Base-by-base conservation (phyloP, 2,329 filamentous ascomycete species). In the Hypoxylon sp. region DNA sequence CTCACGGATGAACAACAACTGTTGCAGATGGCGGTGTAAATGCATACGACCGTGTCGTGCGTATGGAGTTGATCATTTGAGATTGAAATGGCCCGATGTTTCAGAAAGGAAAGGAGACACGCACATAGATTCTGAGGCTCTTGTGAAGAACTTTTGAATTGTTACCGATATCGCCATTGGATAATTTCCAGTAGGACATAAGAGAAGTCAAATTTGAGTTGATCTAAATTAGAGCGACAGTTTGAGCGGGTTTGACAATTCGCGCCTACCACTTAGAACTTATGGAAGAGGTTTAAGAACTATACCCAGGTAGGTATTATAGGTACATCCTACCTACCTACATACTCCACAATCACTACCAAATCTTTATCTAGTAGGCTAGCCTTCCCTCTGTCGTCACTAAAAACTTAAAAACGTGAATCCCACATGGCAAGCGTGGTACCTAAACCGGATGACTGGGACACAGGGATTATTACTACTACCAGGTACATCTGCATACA, bases 171-270 rank as follows among this genome's bases (percentile, higher is more conserved):
- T 8, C n/a, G 9, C 14, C 13, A 5, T 50, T 37, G 14, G 29
- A 48, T 37, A 24, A 24, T 37, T 37, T 47, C 17, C 17, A 48
- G 26, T 57, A n/a, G 3, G 37, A 17, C 14, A 35, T 57, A 17
- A 5, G 26, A 48, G 54, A 37, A 37, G 55, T 58, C 33, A 11
- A 58, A 50, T 50, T 58, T 58, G 44, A 50, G 55, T 58, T 58
- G 39, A 47, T 11, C 39, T 47, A 56, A 56, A 31, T 42, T 35
- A 47, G 42, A 47, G 26, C 26, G 19, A 35, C 22, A 33, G 14
- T 10, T 22, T n/a, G 11, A 35, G 54, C 33, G 54, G 54, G 13
- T 56, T 47, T 29, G 24, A 17, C 26, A 35, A 29, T 24, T 56
- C 26, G 54, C 54, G n/a, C 54, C 22, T 56, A 22, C 39, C 37